These are phyloP conservation scores for Mycena citricolor DNA, from an alignment of 1,284 basidiomycete genomes.

Conservation along the genomic window DNA sequence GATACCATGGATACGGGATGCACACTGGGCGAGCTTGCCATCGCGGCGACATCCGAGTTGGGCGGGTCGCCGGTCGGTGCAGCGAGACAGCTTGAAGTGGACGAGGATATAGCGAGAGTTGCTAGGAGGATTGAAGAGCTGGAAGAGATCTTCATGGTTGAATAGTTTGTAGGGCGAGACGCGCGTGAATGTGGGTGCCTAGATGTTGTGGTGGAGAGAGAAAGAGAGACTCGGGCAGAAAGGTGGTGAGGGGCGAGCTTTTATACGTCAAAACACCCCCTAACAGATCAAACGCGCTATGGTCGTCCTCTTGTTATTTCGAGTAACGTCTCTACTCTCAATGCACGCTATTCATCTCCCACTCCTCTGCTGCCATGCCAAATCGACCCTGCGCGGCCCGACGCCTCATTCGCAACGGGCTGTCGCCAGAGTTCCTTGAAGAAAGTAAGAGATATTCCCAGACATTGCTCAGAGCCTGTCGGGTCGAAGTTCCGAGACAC, in stretches of 20 bases:
- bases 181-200: conserved; percentile 4
- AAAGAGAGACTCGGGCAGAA: conserved; percentile 11
- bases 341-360: background rate
- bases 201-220: conserved; percentile 22
- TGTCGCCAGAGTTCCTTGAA: conserved; percentile 26
- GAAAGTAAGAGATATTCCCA: conserved; percentile 45
- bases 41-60: conserved; percentile 27
- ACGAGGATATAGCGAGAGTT: conserved; percentile 47
- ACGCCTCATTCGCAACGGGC: conserved; percentile 30
- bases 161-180: conserved; percentile 14
- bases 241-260: conserved; percentile 7
- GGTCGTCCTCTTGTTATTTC: conserved; percentile 54
- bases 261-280: conserved; percentile 14
- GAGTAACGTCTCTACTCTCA: conserved; percentile 1
- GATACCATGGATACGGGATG: too few species aligned
- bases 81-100: conserved; percentile 41
- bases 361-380: background rate
- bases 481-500: conserved; percentile 55
- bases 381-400: conserved; percentile 38
- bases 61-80: conserved; percentile 37
- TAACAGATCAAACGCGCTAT: conserved; percentile 2
- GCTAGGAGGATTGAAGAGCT: conserved; percentile 46
- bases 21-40: conserved; percentile 20
- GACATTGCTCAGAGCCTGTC: conserved; percentile 40
- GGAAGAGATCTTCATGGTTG: conserved; percentile 43